Percentiles rank a stretch among this genome's conserved stretches.
These are phyloP conservation scores for Polychytrium aggregatum DNA, from an alignment of 192 early-diverging fungal genomes.

Conservation along the genomic window DNA sequence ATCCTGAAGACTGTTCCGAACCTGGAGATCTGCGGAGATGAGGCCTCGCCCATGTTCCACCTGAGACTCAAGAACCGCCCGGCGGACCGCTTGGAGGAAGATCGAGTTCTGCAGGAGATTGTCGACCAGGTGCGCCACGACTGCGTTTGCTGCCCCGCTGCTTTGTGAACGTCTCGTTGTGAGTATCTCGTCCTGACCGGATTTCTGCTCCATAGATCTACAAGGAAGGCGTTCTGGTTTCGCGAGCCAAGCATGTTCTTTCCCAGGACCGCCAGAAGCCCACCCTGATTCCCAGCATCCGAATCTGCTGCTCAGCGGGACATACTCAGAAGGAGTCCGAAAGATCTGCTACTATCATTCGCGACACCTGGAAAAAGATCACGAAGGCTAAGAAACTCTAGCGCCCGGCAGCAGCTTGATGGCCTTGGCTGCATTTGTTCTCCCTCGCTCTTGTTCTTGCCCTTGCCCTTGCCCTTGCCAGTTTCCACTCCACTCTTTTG, in stretches of 20 bases:
- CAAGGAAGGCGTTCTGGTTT: slow-evolving; percentile 77
- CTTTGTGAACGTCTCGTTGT: slow-evolving; percentile 64
- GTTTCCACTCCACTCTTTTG: no score
- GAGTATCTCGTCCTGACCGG: slow-evolving; percentile 33
- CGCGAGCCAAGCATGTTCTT: slow-evolving; percentile 74
- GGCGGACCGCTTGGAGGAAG: slow-evolving; percentile 45
- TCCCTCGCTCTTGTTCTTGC: no score
- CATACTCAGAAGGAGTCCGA: slow-evolving; percentile 77
- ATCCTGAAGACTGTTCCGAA: slow-evolving; percentile 19
- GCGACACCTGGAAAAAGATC: slow-evolving; percentile 45
- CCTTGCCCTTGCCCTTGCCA: no score
- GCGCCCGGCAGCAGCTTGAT: no score
- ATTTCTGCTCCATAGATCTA: slow-evolving; percentile 64
- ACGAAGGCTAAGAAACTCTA: slow-evolving; percentile 21
- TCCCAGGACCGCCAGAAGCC: slow-evolving; percentile 60
- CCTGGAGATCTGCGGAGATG: slow-evolving; percentile 31
- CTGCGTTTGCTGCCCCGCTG: slow-evolving; percentile 31
- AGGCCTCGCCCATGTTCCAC: slow-evolving; percentile 62
- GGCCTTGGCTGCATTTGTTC: no score
- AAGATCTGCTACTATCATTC: slow-evolving; percentile 66
- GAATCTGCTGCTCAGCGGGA: slow-evolving; percentile 62
- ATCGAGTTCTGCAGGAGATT: slow-evolving; percentile 54
- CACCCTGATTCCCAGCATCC: slow-evolving; percentile 73
- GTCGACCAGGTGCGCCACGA: slow-evolving; percentile 41
- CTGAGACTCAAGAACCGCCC: slow-evolving; percentile 34